Conservation (phyloP, 495 filamentous ascomycete species). For the Penicillium psychrofluorescens region DNA sequence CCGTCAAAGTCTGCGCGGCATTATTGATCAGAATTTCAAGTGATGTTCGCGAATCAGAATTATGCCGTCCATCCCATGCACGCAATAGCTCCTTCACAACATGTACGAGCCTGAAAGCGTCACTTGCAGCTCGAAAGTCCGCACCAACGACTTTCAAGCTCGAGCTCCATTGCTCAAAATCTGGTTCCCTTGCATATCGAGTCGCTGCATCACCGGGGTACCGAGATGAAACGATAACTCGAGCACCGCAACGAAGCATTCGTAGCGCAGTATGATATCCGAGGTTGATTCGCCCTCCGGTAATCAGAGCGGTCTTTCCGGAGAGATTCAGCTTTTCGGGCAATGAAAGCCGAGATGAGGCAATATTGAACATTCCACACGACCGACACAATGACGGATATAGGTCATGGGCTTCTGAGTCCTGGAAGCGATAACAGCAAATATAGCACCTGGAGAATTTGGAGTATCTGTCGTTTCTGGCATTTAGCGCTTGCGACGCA, state of each 20-base stretch:
- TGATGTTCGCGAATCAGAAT: neutral
- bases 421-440: slow-evolving; percentile 22
- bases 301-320: slow-evolving; percentile 34
- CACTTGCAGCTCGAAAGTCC: slow-evolving; percentile 37
- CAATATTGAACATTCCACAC: slow-evolving; percentile 35
- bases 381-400: slow-evolving; percentile 31
- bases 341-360: slow-evolving; percentile 21
- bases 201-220: slow-evolving; percentile 38
- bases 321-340: slow-evolving; percentile 23
- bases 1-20: slow-evolving; percentile 42
- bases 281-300: slow-evolving; percentile 40
- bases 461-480: neutral
- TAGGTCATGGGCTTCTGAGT: slow-evolving; percentile 16
- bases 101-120: slow-evolving; percentile 34
- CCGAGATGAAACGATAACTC: slow-evolving; percentile 39
- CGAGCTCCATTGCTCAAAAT: slow-evolving; percentile 24
- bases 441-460: slow-evolving; percentile 30
- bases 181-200: slow-evolving; percentile 26
- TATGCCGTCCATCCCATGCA: slow-evolving; percentile 15
- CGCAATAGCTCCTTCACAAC: slow-evolving; percentile 15
- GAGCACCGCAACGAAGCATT: slow-evolving; percentile 38
- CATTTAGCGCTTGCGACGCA: neutral
- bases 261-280: slow-evolving; percentile 38
- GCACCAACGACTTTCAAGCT: slow-evolving; percentile 35
- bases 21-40: slow-evolving; percentile 43